Conservation (phyloP, 2,329 filamentous ascomycete genomes). For the Daldinia sp. region DNA sequence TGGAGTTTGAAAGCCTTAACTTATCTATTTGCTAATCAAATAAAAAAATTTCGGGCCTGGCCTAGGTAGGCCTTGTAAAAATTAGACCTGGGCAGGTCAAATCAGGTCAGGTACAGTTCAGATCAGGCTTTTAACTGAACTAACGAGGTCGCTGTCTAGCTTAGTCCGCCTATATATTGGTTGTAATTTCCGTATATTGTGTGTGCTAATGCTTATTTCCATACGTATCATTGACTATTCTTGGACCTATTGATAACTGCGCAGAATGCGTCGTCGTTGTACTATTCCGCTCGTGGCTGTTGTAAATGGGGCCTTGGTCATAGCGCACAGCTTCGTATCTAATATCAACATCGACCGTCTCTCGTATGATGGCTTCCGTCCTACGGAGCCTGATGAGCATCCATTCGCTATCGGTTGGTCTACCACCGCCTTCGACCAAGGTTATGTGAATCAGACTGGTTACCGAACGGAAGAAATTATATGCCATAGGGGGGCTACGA, state of each 20-base stretch:
- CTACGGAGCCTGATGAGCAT: slow-evolving; percentile 31
- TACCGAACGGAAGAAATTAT: slow-evolving; percentile 50
- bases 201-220: no score
- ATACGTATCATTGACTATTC: not conserved
- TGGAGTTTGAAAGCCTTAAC: no score
- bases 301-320: slow-evolving; percentile 7
- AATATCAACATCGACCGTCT: slow-evolving; percentile 42
- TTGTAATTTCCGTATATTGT: no score
- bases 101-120: no score
- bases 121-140: no score
- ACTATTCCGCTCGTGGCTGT: slow-evolving; percentile 17
- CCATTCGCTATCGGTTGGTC: slow-evolving; percentile 43
- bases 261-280: slow-evolving; percentile 9
- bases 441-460: slow-evolving; percentile 52
- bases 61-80: no score
- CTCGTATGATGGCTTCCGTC: slow-evolving; percentile 42
- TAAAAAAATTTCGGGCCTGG: no score
- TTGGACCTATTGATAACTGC: no score
- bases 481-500: slow-evolving; percentile 48
- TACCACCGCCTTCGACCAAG: slow-evolving; percentile 49
- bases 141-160: no score
- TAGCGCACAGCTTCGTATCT: slow-evolving; percentile 43
- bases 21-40: no score
- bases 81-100: no score
- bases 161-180: no score